Conservation (phyloP, 768 basidiomycete species). For the Dictyophora rubrovolvata region DNA sequence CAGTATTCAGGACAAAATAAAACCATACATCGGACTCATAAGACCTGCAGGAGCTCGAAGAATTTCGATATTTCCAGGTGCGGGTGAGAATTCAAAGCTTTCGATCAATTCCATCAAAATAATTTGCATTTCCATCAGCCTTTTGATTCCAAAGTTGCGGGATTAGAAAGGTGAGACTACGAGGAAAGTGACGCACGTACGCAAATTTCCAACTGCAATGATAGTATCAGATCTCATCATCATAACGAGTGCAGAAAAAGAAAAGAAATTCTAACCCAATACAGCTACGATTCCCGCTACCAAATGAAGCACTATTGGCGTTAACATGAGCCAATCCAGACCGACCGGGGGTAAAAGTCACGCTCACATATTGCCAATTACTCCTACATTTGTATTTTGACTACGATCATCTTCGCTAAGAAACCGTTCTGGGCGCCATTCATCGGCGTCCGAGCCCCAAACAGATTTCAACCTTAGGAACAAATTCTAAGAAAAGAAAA, state of each 20-base stretch:
- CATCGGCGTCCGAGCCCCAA: background rate
- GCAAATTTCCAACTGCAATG: background rate
- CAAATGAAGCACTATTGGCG: background rate
- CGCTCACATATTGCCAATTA: background rate
- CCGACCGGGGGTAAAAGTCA: background rate
- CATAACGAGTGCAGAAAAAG: background rate
- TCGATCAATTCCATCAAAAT: conserved; percentile 25
- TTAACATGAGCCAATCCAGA: background rate
- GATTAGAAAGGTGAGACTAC: background rate
- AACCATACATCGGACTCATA: conserved; percentile 23
- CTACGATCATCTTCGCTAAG: background rate
- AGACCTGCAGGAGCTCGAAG: conserved; percentile 23
- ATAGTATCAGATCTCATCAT: background rate
- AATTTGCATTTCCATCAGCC: conserved; percentile 25
- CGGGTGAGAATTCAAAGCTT: conserved; percentile 25
- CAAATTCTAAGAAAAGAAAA: background rate
- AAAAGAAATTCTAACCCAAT: conserved; percentile 1
- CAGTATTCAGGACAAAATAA: background rate
- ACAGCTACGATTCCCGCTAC: background rate
- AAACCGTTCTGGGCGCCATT: conserved; percentile 1
- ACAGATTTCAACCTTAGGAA: background rate
- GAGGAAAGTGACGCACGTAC: background rate
- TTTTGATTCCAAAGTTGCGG: background rate
- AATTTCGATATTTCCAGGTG: conserved; percentile 21
- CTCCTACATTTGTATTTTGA: background rate